Base-by-base conservation (phyloP, 306 rosid species). In the Cucurbita pepo region DNA sequence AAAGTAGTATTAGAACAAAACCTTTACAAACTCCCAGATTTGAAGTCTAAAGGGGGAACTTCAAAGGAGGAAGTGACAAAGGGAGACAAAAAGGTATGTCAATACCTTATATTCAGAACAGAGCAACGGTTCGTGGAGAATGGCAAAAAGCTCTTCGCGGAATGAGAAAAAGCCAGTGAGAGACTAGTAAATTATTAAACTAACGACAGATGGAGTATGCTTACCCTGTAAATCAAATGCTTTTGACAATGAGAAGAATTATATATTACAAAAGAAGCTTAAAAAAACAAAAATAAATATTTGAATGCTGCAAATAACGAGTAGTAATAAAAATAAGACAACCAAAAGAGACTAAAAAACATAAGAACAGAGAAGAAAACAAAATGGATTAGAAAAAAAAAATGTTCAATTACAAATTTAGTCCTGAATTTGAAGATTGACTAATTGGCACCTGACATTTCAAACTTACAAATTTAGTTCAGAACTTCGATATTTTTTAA, bases 161-260 rank as follows among this genome's bases (percentile, higher is more conserved):
- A 22, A 47, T 69, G 56, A 69, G 43, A 45, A 69, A 69, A 69
- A 69, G 73, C 73, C 73, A 69, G 73, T 69, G 72, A 66, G 72
- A 66, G 52, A 21, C 72, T 21, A 22, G 10, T 66, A 66, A 66
- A 21, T 63, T 63, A 63, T 40, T 63, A 63, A 63, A 40, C 70
- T 51, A 63, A 40, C 15, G 10, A 41, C 15, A 43, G 14, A 63
- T n/a, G 5, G 9, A 41, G 52, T 41, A 41, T 19, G 53, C 3
- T 64, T 64, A 36, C 71, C 70, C 70, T 63, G 70, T 40, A 63
- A 40, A 63, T 63, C 50, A 63, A 18, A 63, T 63, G 15, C 52
- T 41, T 18, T 63, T 9, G 52, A 63, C 52, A 41, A 41, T 63
- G 51, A 40, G 70, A 63, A 5, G 16, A 43, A 43, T 41, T 18